A percentile compares a stretch with the other conserved stretches of the same genome.
phyloP scores from a whole-genome alignment of 1,284 basidiomycete species.

The Ustilago xerochloae region DNA sequence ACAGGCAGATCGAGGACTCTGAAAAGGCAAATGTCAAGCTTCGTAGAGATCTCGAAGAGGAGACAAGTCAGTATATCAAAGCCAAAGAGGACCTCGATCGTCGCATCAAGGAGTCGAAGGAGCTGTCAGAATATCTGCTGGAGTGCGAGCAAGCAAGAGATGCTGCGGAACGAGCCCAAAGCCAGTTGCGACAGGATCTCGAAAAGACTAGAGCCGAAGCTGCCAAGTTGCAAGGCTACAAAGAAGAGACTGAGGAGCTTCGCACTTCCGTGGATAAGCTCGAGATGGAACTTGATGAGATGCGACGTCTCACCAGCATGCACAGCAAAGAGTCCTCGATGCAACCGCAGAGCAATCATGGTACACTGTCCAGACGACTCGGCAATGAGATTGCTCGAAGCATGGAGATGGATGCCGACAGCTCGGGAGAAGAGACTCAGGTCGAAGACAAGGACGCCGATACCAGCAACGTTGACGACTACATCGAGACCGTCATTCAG shows the following conservation, averaged over 20 bases:
- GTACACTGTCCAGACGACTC: constrained; percentile 25
- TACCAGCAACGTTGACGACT: constrained; percentile 42
- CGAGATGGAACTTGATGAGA: constrained; percentile 44
- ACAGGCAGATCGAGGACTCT: constrained; percentile 29
- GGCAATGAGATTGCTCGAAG: constrained; percentile 47
- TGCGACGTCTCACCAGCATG: constrained; percentile 30
- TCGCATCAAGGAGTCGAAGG: constrained; percentile 29
- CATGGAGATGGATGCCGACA: constrained; percentile 29
- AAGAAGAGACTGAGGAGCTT: constrained; percentile 33
- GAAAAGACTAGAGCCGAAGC: constrained; percentile 25
- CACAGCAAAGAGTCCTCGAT: constrained; percentile 40
- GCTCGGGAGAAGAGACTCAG: constrained; percentile 41
- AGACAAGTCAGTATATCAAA: constrained; percentile 30
- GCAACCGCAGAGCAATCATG: constrained; percentile 64
- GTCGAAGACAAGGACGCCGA: constrained; percentile 45
- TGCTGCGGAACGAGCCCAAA: constrained; percentile 12
- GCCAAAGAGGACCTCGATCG: constrained; percentile 37
- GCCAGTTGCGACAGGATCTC: constrained; percentile 31
- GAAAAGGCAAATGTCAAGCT: constrained; percentile 37
- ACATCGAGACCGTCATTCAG: constrained; percentile 48
- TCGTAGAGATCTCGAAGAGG: constrained; percentile 41
- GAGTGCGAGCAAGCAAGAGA: constrained; percentile 39
- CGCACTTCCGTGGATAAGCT: constrained; percentile 37
- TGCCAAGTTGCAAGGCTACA: constrained; percentile 32
- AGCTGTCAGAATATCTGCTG: constrained; percentile 38